A percentile compares a stretch with the other conserved stretches of the same genome.
These are phyloP conservation scores for Cladosporium sp. DNA, from an alignment of 2,329 filamentous ascomycete genomes.

Conservation along the genomic window DNA sequence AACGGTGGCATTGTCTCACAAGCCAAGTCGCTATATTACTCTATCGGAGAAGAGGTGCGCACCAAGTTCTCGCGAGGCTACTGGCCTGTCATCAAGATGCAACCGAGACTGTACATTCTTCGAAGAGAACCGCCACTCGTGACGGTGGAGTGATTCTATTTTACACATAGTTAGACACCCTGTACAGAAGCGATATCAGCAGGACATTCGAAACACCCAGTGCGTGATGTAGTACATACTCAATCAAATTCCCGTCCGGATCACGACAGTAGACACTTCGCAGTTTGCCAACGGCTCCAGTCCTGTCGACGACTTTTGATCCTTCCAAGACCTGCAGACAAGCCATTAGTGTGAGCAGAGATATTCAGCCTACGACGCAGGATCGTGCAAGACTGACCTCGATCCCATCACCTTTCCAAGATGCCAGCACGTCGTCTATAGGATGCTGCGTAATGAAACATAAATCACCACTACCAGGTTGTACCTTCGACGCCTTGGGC, in stretches of 20 bases:
- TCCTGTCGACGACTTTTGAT: constrained; percentile 49
- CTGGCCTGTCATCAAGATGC: constrained; percentile 53
- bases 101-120: constrained; percentile 52
- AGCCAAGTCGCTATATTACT: constrained; percentile 13
- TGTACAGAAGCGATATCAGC: constrained; percentile 6
- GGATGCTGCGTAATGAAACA: constrained; percentile 55
- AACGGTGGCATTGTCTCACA: constrained; percentile 5
- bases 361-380: too few species aligned
- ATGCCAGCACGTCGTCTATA: constrained; percentile 44
- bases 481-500: constrained; percentile 52
- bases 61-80: constrained; percentile 44
- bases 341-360: too few species aligned
- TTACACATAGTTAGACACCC: constrained; percentile 30
- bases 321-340: constrained; percentile 42
- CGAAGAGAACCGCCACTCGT: constrained; percentile 26
- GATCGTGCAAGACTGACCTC: constrained; percentile 32
- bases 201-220: not conserved
- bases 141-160: not conserved
- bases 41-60: constrained; percentile 14
- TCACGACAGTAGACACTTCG: constrained; percentile 58
- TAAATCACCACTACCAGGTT: constrained; percentile 56
- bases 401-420: constrained; percentile 42
- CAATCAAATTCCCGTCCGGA: constrained; percentile 59
- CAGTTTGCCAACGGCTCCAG: constrained; percentile 53
- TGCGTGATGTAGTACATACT: constrained; percentile 42